Evolutionary conservation across 2,329 filamentous ascomycete genomes (phyloP).

Genomic region (Colletotrichum viniferum): DNA sequence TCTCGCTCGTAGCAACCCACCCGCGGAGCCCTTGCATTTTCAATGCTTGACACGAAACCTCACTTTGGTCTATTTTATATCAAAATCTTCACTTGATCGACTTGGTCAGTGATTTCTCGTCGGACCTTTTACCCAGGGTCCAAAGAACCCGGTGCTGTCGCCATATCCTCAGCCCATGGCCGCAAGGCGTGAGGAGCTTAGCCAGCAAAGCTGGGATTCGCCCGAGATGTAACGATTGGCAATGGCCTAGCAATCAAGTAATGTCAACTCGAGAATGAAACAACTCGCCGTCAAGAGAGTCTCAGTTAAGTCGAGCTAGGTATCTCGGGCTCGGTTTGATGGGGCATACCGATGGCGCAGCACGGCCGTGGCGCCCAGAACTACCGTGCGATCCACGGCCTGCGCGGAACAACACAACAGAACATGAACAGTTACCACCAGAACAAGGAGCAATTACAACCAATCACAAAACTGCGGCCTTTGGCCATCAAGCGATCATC

Average conservation of each 20-base stretch:
- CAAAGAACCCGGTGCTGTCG: too few relatives aligned
- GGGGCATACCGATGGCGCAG: neutral
- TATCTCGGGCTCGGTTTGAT: neutral
- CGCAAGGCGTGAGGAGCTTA: neutral
- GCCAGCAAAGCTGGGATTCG: neutral
- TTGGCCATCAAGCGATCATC: neutral
- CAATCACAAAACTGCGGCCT: neutral
- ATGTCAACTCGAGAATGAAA: fast-evolving
- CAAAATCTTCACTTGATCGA: too few relatives aligned
- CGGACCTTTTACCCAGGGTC: too few relatives aligned
- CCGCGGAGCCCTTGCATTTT: fast-evolving
- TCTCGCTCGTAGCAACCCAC: too few relatives aligned
- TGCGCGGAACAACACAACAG: neutral
- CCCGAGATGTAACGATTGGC: neutral
- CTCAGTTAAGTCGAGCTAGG: neutral
- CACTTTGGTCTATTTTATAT: too few relatives aligned
- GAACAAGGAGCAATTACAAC: neutral
- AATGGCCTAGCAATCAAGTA: neutral
- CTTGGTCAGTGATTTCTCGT: too few relatives aligned
- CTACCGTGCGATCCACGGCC: neutral
- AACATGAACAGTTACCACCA: fast-evolving
- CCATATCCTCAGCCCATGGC: too few relatives aligned
- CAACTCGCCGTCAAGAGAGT: too few relatives aligned
- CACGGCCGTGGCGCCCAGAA: neutral
- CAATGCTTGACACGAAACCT: too few relatives aligned